phyloP scores from a whole-genome alignment of 2,329 filamentous ascomycete genomes.

The Bipolaris gigantea region DNA sequence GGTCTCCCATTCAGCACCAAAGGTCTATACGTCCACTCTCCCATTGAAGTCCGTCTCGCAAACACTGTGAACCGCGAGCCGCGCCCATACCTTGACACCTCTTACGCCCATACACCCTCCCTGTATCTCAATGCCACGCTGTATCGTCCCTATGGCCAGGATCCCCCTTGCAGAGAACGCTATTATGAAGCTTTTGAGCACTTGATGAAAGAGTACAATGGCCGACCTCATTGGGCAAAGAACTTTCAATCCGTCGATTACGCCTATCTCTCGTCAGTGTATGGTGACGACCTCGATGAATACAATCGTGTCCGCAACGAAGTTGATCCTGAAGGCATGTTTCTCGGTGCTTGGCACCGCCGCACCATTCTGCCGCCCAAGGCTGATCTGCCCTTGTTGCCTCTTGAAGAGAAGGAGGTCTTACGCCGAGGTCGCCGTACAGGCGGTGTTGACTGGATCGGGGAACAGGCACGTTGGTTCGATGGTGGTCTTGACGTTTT shows the following conservation, averaged over 20 bases:
- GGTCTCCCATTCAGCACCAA: constrained; percentile 79
- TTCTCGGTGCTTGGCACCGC: constrained; percentile 87
- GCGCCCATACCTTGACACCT: constrained; percentile 73
- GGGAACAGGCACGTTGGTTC: constrained; percentile 44
- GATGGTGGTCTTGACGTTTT: constrained; percentile 39
- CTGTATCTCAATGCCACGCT: constrained; percentile 89
- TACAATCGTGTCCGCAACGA: constrained; percentile 71
- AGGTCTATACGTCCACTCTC: constrained; percentile 82
- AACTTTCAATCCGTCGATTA: constrained; percentile 69
- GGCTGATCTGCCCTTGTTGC: constrained; percentile 33
- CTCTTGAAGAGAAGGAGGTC: constrained; percentile 50
- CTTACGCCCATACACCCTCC: constrained; percentile 67
- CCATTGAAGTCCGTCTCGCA: constrained; percentile 84
- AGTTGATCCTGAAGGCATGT: constrained; percentile 81
- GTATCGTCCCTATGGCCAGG: constrained; percentile 76
- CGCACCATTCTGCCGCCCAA: constrained; percentile 49
- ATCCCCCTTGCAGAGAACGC: constrained; percentile 73
- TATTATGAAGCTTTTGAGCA: constrained; percentile 93
- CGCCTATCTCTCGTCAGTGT: constrained; percentile 66
- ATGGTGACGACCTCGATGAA: constrained; percentile 65
- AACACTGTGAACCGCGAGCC: constrained; percentile 62
- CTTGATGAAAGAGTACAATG: constrained; percentile 83
- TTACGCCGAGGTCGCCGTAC: constrained; percentile 35
- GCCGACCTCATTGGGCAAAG: constrained; percentile 88
- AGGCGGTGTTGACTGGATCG: constrained; percentile 45